These are phyloP conservation scores for Aspergillus melleus DNA, from an alignment of 2,329 filamentous ascomycete genomes.

Conservation along the genomic window DNA sequence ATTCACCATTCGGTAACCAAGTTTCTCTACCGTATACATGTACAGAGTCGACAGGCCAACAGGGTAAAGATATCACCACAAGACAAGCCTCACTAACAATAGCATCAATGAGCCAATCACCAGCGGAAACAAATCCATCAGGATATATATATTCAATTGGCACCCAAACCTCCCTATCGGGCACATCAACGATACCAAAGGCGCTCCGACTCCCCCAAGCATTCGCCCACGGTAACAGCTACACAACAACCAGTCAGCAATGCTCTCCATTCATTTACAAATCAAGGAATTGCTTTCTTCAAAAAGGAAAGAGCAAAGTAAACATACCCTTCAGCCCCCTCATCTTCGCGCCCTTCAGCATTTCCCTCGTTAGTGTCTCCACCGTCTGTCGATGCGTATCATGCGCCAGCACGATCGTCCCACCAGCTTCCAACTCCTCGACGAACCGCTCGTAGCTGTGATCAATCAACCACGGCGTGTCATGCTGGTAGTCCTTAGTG, in stretches of 20 bases:
- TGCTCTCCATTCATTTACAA: not conserved
- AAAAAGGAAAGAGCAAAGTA: not conserved
- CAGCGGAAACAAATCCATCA: too few species aligned
- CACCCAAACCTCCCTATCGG: too few species aligned
- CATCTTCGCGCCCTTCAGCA: constrained; percentile 38
- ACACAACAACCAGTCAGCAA: constrained; percentile 14
- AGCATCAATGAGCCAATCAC: too few species aligned
- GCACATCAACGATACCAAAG: constrained; percentile 49
- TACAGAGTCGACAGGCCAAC: too few species aligned
- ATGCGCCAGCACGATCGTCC: constrained; percentile 37
- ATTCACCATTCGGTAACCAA: too few species aligned
- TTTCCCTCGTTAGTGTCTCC: constrained; percentile 29
- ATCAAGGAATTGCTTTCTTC: not conserved
- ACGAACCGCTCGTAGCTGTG: constrained; percentile 34
- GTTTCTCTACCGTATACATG: too few species aligned
- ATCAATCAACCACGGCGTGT: constrained; percentile 30
- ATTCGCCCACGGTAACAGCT: constrained; percentile 59
- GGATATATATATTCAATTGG: too few species aligned
- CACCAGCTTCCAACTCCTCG: constrained; percentile 31
- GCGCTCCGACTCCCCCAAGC: constrained; percentile 52
- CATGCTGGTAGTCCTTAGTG: constrained; percentile 45
- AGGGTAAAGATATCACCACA: too few species aligned
- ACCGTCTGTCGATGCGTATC: constrained; percentile 42
- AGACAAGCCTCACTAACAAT: too few species aligned
- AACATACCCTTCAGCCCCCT: constrained; percentile 42